Conservation (phyloP, 108 stramenopile species). For the Schizochytrium sp. region DNA sequence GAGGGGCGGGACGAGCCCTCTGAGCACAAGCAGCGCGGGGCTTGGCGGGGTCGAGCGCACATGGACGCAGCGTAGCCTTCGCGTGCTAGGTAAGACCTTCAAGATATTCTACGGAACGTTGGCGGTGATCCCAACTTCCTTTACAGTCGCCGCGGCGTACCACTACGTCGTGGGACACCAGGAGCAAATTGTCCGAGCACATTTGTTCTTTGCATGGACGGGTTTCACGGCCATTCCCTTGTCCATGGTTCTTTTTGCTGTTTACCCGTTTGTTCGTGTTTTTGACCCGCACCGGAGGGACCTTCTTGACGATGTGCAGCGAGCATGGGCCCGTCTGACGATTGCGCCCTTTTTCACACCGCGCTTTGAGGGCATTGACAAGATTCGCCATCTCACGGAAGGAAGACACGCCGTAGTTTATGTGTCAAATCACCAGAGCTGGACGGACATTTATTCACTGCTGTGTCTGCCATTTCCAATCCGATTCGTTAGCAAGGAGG, state of each 20-base stretch:
- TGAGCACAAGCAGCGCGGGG: no score
- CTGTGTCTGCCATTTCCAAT: neutral
- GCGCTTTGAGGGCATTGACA: neutral
- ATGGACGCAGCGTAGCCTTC: no score
- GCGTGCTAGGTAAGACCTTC: no score
- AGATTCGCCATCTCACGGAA: neutral
- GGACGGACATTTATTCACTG: constrained; percentile 51
- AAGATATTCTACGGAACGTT: neutral
- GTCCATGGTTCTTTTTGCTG: neutral
- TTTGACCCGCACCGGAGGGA: neutral
- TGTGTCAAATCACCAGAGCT: constrained; percentile 54
- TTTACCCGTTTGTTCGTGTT: neutral
- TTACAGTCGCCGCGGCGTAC: neutral
- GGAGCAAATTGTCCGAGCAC: neutral
- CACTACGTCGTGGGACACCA: neutral
- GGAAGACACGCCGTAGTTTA: neutral
- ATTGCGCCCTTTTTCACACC: neutral
- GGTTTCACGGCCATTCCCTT: neutral
- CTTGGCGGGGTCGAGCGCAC: no score
- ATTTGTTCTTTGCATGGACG: neutral
- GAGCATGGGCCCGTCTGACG: neutral
- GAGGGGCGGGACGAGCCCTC: no score
- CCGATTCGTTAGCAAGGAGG: constrained; percentile 49
- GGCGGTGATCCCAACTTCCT: neutral
- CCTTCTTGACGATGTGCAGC: neutral